Evolutionary conservation across 305 asterid species (phyloP).

Genomic region (Fraxinus greggii): DNA sequence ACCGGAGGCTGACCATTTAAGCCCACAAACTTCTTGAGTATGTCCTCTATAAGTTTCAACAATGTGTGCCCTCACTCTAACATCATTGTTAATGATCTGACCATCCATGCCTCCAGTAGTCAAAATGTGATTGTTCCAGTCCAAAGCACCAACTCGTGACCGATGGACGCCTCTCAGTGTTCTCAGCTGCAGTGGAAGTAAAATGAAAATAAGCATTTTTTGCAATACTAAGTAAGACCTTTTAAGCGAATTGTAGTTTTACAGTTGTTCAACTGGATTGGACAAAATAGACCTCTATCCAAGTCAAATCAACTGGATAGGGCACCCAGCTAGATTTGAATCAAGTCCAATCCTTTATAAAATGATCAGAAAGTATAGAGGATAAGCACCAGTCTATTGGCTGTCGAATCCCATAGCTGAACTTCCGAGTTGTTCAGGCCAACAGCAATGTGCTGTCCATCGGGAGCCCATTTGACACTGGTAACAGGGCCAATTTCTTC

Average conservation of each 20-base stretch:
- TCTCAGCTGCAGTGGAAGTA: slow-evolving; percentile 53
- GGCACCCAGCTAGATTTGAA: not conserved
- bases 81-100: too few species aligned
- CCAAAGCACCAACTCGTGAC: slow-evolving; percentile 70
- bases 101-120: slow-evolving; percentile 31
- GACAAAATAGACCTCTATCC: not conserved
- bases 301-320: not conserved
- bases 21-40: slow-evolving; percentile 81
- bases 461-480: too few species aligned
- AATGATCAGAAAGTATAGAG: not conserved
- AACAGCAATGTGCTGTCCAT: slow-evolving; percentile 59
- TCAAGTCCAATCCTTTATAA: not conserved
- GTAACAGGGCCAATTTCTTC: too few species aligned
- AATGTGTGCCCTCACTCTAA: too few species aligned
- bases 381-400: slow-evolving; percentile 53
- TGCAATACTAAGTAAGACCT: not conserved
- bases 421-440: slow-evolving; percentile 74
- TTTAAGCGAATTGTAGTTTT: not conserved
- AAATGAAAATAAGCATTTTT: not conserved
- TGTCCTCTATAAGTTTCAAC: slow-evolving; percentile 41
- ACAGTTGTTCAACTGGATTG: not conserved
- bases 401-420: slow-evolving; percentile 79
- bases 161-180: slow-evolving; percentile 65
- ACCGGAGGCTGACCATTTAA: not conserved
- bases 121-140: slow-evolving; percentile 77